Evolutionary conservation across 805 yeast species (phyloP).

Genomic region (Pichia rugopelliculosa): DNA sequence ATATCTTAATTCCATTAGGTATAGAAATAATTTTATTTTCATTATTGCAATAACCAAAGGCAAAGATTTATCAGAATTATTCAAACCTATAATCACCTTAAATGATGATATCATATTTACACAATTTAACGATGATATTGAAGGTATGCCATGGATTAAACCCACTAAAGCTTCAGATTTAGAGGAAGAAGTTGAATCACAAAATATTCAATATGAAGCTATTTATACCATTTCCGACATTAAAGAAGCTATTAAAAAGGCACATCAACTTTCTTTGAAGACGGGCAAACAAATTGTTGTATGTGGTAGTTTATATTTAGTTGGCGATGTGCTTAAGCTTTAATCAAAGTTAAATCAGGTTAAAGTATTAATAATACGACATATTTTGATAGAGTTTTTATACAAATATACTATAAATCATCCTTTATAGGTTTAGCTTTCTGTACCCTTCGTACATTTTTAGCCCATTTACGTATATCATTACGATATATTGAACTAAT

Average conservation of each 20-base stretch:
- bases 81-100: slow-evolving; percentile 39
- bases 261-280: slow-evolving; percentile 13
- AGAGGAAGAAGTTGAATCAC: slow-evolving; percentile 15
- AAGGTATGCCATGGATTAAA: slow-evolving; percentile 91
- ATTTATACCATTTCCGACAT: slow-evolving; percentile 14
- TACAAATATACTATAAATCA: neutral
- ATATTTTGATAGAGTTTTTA: neutral
- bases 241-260: slow-evolving; percentile 21
- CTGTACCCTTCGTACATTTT: slow-evolving; percentile 31
- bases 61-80: slow-evolving; percentile 47
- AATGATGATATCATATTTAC: slow-evolving; percentile 58
- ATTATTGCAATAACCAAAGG: slow-evolving; percentile 74
- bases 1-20: slow-evolving; percentile 34
- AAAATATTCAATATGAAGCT: slow-evolving; percentile 14
- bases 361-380: neutral
- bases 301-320: slow-evolving; percentile 67
- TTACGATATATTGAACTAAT: slow-evolving; percentile 19
- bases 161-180: slow-evolving; percentile 36
- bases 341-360: slow-evolving; percentile 8
- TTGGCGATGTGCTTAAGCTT: slow-evolving; percentile 44
- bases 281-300: slow-evolving; percentile 34
- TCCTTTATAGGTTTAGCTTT: slow-evolving; percentile 26
- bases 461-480: slow-evolving; percentile 30
- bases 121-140: slow-evolving; percentile 54
- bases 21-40: slow-evolving; percentile 34